These are phyloP conservation scores for Stephanocyclus meneghinianus DNA, from an alignment of 352 stramenopile species.

Conservation along the genomic window DNA sequence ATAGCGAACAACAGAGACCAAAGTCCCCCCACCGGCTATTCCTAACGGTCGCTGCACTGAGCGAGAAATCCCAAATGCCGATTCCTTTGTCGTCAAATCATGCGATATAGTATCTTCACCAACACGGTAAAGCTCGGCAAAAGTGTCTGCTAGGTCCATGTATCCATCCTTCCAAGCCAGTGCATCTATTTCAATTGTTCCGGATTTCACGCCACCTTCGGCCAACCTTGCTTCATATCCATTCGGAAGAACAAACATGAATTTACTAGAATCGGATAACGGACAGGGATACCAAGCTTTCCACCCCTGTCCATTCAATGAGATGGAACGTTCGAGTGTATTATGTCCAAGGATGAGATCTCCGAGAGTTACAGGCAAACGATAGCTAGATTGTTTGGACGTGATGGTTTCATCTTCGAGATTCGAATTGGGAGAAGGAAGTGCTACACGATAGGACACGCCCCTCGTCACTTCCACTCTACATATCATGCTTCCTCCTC, in stretches of 20 bases:
- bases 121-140: slow-evolving; percentile 17
- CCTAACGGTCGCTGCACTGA: slow-evolving; percentile 41
- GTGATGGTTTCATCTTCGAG: slow-evolving; percentile 1
- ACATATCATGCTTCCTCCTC: slow-evolving; percentile 12
- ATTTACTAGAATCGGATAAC: slow-evolving; percentile 50
- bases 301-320: slow-evolving; percentile 24
- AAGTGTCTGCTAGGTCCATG: slow-evolving; percentile 37
- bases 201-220: neutral
- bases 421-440: slow-evolving; percentile 16
- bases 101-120: neutral
- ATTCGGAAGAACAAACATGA: slow-evolving; percentile 39
- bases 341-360: slow-evolving; percentile 47
- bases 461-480: slow-evolving; percentile 37
- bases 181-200: slow-evolving; percentile 32
- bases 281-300: slow-evolving; percentile 53
- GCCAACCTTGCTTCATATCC: slow-evolving; percentile 24
- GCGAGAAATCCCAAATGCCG: slow-evolving; percentile 47
- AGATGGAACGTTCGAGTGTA: slow-evolving; percentile 20
- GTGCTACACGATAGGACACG: slow-evolving; percentile 35
- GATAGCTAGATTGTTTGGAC: slow-evolving; percentile 7
- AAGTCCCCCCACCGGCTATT: slow-evolving; percentile 33
- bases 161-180: slow-evolving; percentile 36
- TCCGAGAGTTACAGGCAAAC: slow-evolving; percentile 39
- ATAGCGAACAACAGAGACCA: slow-evolving; percentile 39
- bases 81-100: neutral